Evolutionary conservation across 2,329 filamentous ascomycete species (phyloP).

Genomic region (Cladorrhinum sp.): DNA sequence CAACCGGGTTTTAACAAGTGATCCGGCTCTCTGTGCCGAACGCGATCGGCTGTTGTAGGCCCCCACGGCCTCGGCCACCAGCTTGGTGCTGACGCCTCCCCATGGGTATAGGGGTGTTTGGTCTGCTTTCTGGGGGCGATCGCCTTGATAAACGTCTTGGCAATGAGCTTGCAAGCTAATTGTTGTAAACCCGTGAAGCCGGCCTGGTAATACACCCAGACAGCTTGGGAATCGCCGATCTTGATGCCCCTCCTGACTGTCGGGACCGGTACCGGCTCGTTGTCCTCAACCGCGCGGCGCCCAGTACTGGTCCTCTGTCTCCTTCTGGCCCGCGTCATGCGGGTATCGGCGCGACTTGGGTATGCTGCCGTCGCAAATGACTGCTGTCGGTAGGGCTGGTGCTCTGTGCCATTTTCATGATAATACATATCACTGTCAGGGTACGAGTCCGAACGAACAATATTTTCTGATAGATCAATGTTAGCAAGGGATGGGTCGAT

Average conservation of each 20-base stretch:
- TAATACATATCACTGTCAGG: not conserved
- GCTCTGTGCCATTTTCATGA: not conserved
- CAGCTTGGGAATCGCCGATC: slow-evolving; percentile 52
- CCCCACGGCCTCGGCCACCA: slow-evolving; percentile 65
- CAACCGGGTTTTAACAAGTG: slow-evolving; percentile 67
- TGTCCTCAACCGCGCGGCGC: slow-evolving; percentile 41
- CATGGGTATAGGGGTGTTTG: slow-evolving; percentile 68
- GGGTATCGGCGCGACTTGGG: slow-evolving; percentile 27
- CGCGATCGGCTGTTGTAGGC: slow-evolving; percentile 48
- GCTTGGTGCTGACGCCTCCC: slow-evolving; percentile 58
- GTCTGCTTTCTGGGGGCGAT: slow-evolving; percentile 77
- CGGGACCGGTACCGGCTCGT: slow-evolving; percentile 33
- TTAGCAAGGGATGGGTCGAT: not conserved
- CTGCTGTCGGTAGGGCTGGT: not conserved
- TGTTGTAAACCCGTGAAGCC: slow-evolving; percentile 68
- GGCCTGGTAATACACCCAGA: slow-evolving; percentile 59
- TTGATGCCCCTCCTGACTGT: slow-evolving; percentile 39
- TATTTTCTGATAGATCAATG: too few species aligned
- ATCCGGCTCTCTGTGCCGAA: slow-evolving; percentile 70
- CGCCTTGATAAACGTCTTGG: slow-evolving; percentile 72
- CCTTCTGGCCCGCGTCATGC: slow-evolving; percentile 34
- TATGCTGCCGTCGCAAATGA: not conserved
- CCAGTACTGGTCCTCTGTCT: slow-evolving; percentile 31
- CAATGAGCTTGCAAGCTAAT: slow-evolving; percentile 67
- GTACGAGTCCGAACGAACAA: not conserved